Base-by-base conservation (phyloP, 345 rosid genomes). In the Brassica cretica region DNA sequence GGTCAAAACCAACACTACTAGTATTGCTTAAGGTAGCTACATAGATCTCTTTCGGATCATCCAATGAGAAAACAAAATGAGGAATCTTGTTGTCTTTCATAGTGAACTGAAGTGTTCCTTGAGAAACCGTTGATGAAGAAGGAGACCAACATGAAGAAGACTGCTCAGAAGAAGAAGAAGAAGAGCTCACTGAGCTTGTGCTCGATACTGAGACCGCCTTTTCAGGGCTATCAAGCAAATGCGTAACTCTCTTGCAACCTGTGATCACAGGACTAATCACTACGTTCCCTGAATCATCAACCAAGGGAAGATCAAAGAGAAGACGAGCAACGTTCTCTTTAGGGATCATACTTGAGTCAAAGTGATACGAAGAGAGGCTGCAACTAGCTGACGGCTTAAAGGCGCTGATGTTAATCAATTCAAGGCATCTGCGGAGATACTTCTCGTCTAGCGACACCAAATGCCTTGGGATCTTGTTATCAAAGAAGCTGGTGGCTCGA, bases 61-160 rank as follows among this genome's bases (percentile, higher is more conserved):
- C 98, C 11, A 91, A 10, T 11, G 96, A 93, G 85, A 91, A 91
- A 73, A 88, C 89, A 80, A 91, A 95, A 81, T 83, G 88, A 0
- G 93, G 99, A 32, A 65, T 81, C 76, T 85, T 87, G 79, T 77
- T 83, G 78, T 86, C 88, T 46, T 71, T 76, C 98, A 93, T 90
- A 8, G 86, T 84, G 84, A 87, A 87, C 8, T 89, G 97, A 39
- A 95, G 94, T 84, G 87, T 84, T 76, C 98, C 98, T 74, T 83
- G 90, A 81, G 85, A 87, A 81, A 84, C 76, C 14, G 82, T n/a
- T 44, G 85, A 72, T 58, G 87, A 78, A 66, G 87, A 78, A 14
- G 83, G 74, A 67, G 89, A 79, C 76, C 60, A 74, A 49, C 32
- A 33, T 0, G 75, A 74, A 70, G 90, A 84, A 59, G 82, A 85